These are phyloP conservation scores for Yamadazyma trypodendri DNA, from an alignment of 1,139 yeast species.

Conservation along the genomic window DNA sequence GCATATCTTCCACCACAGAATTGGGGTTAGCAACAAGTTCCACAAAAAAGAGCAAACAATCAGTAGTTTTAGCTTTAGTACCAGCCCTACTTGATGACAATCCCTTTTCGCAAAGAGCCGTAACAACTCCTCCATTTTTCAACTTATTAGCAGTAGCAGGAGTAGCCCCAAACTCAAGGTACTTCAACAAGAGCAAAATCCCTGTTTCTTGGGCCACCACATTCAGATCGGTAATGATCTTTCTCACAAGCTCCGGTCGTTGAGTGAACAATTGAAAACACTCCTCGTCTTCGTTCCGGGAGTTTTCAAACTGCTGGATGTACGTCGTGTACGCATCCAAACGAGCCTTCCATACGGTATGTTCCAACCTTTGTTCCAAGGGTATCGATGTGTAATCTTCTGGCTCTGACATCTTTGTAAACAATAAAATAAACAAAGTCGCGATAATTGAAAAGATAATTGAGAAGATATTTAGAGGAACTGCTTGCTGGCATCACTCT, in stretches of 20 bases:
- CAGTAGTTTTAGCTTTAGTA: slow-evolving; percentile 66
- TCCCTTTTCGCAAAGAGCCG: slow-evolving; percentile 76
- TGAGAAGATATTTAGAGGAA: no score
- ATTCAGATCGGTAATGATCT: slow-evolving; percentile 70
- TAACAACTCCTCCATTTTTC: slow-evolving; percentile 46
- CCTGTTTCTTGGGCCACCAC: slow-evolving; percentile 94
- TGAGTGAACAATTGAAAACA: slow-evolving; percentile 55
- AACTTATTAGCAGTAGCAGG: slow-evolving; percentile 29
- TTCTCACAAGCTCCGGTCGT: slow-evolving; percentile 47
- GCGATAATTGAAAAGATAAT: not conserved
- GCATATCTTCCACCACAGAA: slow-evolving; percentile 63
- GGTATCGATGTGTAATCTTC: slow-evolving; percentile 39
- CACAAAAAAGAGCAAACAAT: slow-evolving; percentile 59
- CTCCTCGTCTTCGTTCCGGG: slow-evolving; percentile 55
- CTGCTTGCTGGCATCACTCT: no score
- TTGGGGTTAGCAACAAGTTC: slow-evolving; percentile 64
- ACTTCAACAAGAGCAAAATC: slow-evolving; percentile 53
- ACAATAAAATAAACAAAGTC: slow-evolving; percentile 2
- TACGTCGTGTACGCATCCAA: slow-evolving; percentile 75
- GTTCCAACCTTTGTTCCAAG: slow-evolving; percentile 62
- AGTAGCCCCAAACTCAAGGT: slow-evolving; percentile 60
- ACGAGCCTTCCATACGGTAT: slow-evolving; percentile 91
- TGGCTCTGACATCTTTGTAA: slow-evolving; percentile 7
- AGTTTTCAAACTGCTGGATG: slow-evolving; percentile 48
- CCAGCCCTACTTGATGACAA: slow-evolving; percentile 73